Conservation (phyloP, 2,329 filamentous ascomycete genomes). For the Elsinoe batatas region DNA sequence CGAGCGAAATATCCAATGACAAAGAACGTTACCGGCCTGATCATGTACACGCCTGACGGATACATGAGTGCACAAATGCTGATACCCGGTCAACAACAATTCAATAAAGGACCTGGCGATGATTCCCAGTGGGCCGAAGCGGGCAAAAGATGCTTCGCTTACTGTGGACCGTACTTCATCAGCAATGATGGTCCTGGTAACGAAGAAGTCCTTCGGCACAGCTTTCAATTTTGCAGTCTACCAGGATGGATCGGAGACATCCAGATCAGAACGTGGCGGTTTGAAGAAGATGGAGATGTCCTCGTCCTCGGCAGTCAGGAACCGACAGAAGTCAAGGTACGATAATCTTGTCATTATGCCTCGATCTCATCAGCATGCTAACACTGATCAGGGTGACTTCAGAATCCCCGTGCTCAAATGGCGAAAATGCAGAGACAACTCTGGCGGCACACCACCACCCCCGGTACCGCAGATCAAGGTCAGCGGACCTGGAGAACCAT, state of each 20-base stretch:
- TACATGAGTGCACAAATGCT: slow-evolving; percentile 27
- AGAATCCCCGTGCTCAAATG: slow-evolving; percentile 30
- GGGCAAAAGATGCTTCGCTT: slow-evolving; percentile 29
- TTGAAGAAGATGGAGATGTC: slow-evolving; percentile 31
- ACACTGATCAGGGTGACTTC: slow-evolving; percentile 25
- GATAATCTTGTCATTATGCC: background rate
- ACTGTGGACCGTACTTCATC: slow-evolving; percentile 31
- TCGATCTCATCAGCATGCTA: background rate
- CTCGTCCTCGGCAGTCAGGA: slow-evolving; percentile 30
- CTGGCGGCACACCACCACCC: slow-evolving; percentile 24
- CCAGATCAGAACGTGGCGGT: slow-evolving; percentile 28
- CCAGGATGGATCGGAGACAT: slow-evolving; percentile 32
- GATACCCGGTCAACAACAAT: slow-evolving; percentile 24
- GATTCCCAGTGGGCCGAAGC: slow-evolving; percentile 32
- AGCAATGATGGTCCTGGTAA: slow-evolving; percentile 26
- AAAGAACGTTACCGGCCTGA: slow-evolving; percentile 23
- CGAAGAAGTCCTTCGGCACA: slow-evolving; percentile 28
- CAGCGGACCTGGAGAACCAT: slow-evolving; percentile 30
- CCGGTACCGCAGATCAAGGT: slow-evolving; percentile 31
- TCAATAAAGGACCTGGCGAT: slow-evolving; percentile 29
- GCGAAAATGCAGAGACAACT: slow-evolving; percentile 26
- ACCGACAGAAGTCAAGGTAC: slow-evolving; percentile 30
- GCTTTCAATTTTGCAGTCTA: slow-evolving; percentile 30
- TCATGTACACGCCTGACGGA: slow-evolving; percentile 26
- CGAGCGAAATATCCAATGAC: slow-evolving; percentile 24